Evolutionary conservation across 176 grass and related monocot species (phyloP).

Genomic region (Themeda triandra): DNA sequence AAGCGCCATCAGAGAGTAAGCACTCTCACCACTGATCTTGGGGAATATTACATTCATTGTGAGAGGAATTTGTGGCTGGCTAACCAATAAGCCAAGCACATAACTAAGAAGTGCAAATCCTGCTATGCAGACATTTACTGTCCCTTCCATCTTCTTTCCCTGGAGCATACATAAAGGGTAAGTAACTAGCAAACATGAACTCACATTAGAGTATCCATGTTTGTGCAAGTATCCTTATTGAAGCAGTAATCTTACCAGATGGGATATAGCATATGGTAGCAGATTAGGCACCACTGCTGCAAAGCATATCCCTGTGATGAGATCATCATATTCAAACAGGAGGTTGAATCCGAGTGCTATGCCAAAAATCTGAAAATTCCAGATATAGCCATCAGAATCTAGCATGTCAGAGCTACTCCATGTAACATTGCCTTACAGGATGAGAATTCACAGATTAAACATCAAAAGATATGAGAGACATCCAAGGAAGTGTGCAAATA

Average conservation of each 20-base stretch:
- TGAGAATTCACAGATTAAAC: conserved; percentile 21
- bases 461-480: conserved; percentile 11
- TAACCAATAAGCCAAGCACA: conserved; percentile 82
- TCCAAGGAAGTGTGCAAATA: conserved; percentile 33
- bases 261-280: conserved; percentile 59
- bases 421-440: neutral
- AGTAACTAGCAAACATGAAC: conserved; percentile 37
- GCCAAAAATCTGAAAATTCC: conserved; percentile 89
- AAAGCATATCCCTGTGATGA: conserved; percentile 69
- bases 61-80: conserved; percentile 88
- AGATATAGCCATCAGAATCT: conserved; percentile 25
- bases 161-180: conserved; percentile 32
- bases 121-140: conserved; percentile 60
- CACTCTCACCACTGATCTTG: conserved; percentile 87
- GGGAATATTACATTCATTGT: conserved; percentile 71
- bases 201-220: neutral
- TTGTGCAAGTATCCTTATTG: neutral
- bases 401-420: neutral
- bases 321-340: conserved; percentile 64
- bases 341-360: conserved; percentile 87
- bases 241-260: conserved; percentile 53
- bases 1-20: conserved; percentile 97
- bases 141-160: conserved; percentile 59
- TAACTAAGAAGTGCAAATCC: conserved; percentile 81
- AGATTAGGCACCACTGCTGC: conserved; percentile 63